Evolutionary conservation across 1,139 yeast species (phyloP), one percentile per base, ranked within the genome.

Genomic region (Kodamaea sp.): DNA sequence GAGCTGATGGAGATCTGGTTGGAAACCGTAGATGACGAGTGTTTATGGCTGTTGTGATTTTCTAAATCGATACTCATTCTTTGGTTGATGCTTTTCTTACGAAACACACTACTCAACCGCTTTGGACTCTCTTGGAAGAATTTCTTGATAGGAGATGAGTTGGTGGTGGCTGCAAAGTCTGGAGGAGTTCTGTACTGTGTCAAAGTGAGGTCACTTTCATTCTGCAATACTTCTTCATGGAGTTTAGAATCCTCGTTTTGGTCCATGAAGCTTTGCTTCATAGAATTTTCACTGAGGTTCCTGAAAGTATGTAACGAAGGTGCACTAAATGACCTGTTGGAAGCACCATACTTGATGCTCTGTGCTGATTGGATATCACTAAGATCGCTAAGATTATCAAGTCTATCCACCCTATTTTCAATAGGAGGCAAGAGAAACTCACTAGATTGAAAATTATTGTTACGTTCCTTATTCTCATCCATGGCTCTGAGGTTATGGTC

Each of bases 231-330:
- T 18, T 18, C 8, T 6, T 9, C 9, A 6, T 7, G 8, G 8
- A 18, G 6, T 9, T 7, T 18, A 6, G 21, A 18, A 18, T 18
- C 21, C 9, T 18, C 21, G 6, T 7, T 9, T 6, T 18, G 6
- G 8, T 6, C 6, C 9, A 7, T 6, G 9, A 7, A 9, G 21
- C 9, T 18, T 6, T 6, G 8, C 9, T 6, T 7, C 6, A 9
- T 9, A 18, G 21, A 18, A 13, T 31, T 26, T 4, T 37, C 43
- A 22, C 42, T 35, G 29, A 34, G 14, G 26, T 54, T 50, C 32
- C 69, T 45, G 39, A 54, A 66, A 3, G 73, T 66, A 39, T 68
- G 68, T 24, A 68, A 51, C 3, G 73, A 68, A 5, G 74, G 74
- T 1, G 73, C 73, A 49, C 72, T 63, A 23, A 50, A 46, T 1